Conservation (phyloP, 805 yeast species). For the Ogataea chonburiensis region DNA sequence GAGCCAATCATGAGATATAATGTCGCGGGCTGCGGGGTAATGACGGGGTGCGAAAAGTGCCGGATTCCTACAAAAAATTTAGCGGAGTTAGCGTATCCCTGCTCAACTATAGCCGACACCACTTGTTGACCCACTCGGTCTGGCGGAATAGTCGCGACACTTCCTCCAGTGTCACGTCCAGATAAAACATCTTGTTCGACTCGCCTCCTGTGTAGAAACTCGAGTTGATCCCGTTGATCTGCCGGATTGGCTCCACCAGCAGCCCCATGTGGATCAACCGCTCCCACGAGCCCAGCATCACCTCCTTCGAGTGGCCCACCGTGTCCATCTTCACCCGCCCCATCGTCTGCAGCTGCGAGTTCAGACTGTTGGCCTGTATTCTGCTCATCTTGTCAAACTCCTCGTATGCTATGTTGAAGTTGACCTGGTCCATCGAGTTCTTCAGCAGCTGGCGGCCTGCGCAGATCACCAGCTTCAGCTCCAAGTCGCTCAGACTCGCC, state of each 20-base stretch:
- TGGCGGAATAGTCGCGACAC: conserved; percentile 31
- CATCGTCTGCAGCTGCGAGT: conserved; percentile 39
- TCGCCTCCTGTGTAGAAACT: conserved; percentile 28
- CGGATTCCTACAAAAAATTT: too few relatives aligned
- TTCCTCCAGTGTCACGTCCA: conserved; percentile 53
- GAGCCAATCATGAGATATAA: too few relatives aligned
- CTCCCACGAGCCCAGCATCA: conserved; percentile 75
- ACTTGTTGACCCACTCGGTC: conserved; percentile 21
- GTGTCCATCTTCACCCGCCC: conserved; percentile 36
- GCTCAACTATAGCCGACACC: conserved; percentile 23
- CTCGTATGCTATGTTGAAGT: conserved; percentile 71
- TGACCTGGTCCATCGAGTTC: conserved; percentile 56
- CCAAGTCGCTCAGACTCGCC: conserved; percentile 62
- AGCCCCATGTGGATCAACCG: conserved; percentile 55
- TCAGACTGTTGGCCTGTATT: conserved; percentile 33
- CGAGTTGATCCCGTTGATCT: conserved; percentile 24
- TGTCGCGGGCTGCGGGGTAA: conserved; percentile 8
- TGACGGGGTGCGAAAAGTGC: conserved; percentile 4
- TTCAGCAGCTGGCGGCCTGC: conserved; percentile 71
- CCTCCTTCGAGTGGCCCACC: conserved; percentile 37
- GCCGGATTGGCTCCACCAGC: conserved; percentile 34
- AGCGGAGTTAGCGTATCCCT: too few relatives aligned
- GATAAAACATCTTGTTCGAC: conserved; percentile 49
- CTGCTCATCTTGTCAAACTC: conserved; percentile 49
- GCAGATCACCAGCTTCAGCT: conserved; percentile 66